Conservation (phyloP, 176 grass and related monocot species). For the Eragrostis curvula region DNA sequence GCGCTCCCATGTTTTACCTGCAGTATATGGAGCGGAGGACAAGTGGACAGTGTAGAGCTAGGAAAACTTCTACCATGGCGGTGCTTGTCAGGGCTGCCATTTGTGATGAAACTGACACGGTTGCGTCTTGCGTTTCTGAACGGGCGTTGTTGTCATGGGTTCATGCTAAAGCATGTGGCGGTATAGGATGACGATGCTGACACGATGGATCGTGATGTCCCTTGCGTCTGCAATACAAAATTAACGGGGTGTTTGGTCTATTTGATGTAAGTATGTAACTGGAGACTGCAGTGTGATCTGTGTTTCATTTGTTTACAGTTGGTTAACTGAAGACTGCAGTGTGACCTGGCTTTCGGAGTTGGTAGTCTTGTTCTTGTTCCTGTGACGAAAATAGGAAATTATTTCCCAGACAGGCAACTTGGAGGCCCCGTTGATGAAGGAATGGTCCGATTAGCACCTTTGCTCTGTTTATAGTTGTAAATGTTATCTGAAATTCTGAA, state of each 20-base stretch:
- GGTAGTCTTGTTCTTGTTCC: neutral
- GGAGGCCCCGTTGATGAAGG: neutral
- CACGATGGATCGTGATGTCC: neutral
- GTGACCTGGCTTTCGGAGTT: neutral
- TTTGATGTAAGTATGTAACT: neutral
- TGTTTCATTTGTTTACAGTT: conserved; percentile 21
- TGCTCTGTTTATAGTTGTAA: conserved; percentile 1
- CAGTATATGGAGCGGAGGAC: neutral
- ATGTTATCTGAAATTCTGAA: neutral
- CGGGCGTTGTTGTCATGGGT: neutral
- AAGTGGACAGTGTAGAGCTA: neutral
- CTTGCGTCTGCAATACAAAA: neutral
- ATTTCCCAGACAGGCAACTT: conserved; percentile 3
- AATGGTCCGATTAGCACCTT: conserved; percentile 45
- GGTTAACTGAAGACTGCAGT: neutral
- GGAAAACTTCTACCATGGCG: too few relatives aligned
- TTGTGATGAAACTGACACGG: neutral
- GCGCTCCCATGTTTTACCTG: conserved; percentile 28
- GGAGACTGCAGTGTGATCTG: neutral
- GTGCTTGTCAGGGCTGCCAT: neutral
- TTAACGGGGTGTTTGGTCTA: neutral
- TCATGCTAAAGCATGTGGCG: neutral
- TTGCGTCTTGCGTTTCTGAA: neutral
- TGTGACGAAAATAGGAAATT: neutral
- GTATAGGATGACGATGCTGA: neutral